Conservation (phyloP, 441 rosid species). For the Iberis amara region DNA sequence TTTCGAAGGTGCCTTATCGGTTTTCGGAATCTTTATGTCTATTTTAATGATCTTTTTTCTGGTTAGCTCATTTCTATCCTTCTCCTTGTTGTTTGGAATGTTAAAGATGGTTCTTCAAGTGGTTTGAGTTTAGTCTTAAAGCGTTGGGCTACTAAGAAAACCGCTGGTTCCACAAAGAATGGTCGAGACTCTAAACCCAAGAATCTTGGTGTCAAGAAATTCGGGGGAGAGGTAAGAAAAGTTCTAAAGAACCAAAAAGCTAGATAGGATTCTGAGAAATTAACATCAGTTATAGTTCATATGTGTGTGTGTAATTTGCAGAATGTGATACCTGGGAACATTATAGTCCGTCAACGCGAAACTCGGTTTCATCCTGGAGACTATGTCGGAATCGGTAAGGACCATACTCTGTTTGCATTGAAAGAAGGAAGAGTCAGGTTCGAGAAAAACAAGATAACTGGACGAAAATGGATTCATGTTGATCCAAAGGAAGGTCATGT, state of each 20-base stretch:
- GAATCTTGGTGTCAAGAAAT: constrained; percentile 82
- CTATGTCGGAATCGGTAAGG: constrained; percentile 78
- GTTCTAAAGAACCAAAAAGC: not conserved
- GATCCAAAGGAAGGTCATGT: constrained; percentile 58
- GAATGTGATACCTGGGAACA: constrained; percentile 74
- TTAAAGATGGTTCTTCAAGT: constrained; percentile 46
- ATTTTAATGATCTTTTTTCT: not conserved
- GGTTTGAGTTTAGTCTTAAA: constrained; percentile 62
- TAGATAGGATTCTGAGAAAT: not conserved
- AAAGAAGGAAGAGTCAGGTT: constrained; percentile 75
- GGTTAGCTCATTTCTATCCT: not conserved
- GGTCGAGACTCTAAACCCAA: constrained; percentile 90
- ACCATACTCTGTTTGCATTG: constrained; percentile 73
- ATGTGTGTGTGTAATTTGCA: constrained; percentile 24
- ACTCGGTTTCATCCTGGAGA: constrained; percentile 84
- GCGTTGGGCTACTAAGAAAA: constrained; percentile 85
- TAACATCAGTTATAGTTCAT: not conserved
- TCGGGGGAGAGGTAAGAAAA: constrained; percentile 72
- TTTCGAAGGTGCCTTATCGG: not conserved
- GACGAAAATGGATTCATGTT: constrained; percentile 76
- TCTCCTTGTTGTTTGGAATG: constrained; percentile 8
- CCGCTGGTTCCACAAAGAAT: constrained; percentile 83
- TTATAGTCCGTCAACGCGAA: constrained; percentile 63
- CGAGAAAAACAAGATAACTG: constrained; percentile 49
- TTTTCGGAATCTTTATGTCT: not conserved